Conservation (phyloP, 225 moss, liverwort and hornwort species). For the Takakia lepidozioides region DNA sequence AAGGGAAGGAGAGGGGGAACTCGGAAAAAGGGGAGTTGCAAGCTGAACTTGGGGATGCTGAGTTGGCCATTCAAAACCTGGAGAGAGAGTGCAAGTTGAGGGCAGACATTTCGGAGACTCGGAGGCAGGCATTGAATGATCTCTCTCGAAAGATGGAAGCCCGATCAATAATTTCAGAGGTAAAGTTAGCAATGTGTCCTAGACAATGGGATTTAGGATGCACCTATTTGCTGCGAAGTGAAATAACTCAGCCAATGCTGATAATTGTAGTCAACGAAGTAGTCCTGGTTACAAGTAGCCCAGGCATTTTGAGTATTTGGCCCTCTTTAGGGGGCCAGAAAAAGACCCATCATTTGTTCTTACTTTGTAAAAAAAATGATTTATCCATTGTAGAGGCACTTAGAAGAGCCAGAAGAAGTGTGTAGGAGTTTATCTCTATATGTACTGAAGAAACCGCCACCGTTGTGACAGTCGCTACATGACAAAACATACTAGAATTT, state of each 20-base stretch:
- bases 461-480: too few relatives aligned
- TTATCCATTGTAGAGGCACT: constrained; percentile 17
- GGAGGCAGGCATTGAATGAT: constrained; percentile 26
- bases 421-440: constrained; percentile 32
- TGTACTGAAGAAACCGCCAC: too few relatives aligned
- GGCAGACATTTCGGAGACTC: constrained; percentile 19
- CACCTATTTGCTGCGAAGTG: too few relatives aligned
- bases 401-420: constrained; percentile 19
- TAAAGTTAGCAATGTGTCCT: not conserved
- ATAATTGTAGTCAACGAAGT: not conserved
- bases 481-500: too few relatives aligned
- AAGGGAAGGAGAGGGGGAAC: constrained; percentile 25
- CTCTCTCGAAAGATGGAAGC: constrained; percentile 25
- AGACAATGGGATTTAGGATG: too few relatives aligned
- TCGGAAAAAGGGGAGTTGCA: constrained; percentile 21
- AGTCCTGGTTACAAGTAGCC: too few relatives aligned
- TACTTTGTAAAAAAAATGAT: too few relatives aligned
- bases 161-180: constrained; percentile 26
- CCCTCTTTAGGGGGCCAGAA: not conserved
- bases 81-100: constrained; percentile 28
- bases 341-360: too few relatives aligned
- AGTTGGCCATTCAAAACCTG: constrained; percentile 10
- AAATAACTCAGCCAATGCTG: not conserved
- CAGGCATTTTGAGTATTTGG: not conserved
- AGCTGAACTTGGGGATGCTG: constrained; percentile 22